phyloP scores from a whole-genome alignment of 1,139 yeast species.

The Diutina sp. region DNA sequence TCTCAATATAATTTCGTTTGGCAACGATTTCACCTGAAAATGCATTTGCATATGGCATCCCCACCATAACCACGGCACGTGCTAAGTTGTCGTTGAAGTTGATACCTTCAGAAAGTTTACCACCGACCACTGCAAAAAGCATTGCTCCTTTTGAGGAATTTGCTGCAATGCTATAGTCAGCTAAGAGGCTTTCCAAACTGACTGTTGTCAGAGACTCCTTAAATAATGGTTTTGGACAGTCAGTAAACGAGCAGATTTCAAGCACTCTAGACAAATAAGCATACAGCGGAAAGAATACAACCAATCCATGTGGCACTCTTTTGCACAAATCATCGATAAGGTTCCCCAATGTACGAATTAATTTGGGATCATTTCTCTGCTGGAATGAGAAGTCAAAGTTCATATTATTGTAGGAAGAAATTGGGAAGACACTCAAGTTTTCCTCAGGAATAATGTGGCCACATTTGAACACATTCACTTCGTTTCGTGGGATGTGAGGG shows the following conservation, averaged over 20 bases:
- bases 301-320: conserved; percentile 63
- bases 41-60: conserved; percentile 83
- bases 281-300: conserved; percentile 80
- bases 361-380: conserved; percentile 32
- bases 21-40: conserved; percentile 76
- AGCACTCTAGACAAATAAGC: conserved; percentile 45
- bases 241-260: conserved; percentile 30
- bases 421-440: conserved; percentile 50
- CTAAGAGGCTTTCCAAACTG: conserved; percentile 32
- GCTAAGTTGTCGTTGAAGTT: conserved; percentile 82
- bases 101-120: conserved; percentile 88
- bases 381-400: conserved; percentile 59
- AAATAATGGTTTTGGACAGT: conserved; percentile 30
- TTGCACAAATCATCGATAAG: conserved; percentile 28
- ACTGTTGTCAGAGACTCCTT: conserved; percentile 39
- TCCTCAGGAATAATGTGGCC: conserved; percentile 74
- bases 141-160: conserved; percentile 39
- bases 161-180: conserved; percentile 33
- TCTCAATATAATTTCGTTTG: conserved; percentile 53
- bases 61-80: conserved; percentile 77
- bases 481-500: conserved; percentile 33
- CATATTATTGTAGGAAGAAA: conserved; percentile 14
- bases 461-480: conserved; percentile 52
- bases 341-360: conserved; percentile 43
- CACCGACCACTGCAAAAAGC: conserved; percentile 82